A percentile compares a stretch with the other conserved stretches of the same genome.
phyloP scores from a whole-genome alignment of 2,329 filamentous ascomycete genomes.

The Fonsecaea monophora region DNA sequence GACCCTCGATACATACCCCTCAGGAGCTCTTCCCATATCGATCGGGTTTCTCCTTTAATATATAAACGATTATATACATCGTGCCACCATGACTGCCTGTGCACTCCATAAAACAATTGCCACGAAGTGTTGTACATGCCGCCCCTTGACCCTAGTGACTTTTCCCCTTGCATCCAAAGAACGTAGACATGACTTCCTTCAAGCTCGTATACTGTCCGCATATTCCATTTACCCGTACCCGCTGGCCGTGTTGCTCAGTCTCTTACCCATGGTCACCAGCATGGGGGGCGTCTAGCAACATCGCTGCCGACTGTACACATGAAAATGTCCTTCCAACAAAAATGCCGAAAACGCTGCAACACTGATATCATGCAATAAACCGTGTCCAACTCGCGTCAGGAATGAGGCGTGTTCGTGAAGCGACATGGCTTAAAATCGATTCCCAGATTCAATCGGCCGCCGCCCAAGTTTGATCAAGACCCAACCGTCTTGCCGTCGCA shows the following conservation, averaged over 20 bases:
- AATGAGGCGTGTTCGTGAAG: not conserved
- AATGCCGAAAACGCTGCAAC: not conserved
- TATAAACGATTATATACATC: not conserved
- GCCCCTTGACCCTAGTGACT: not conserved
- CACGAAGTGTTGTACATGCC: not conserved
- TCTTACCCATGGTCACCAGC: too few species aligned
- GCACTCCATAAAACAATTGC: not conserved
- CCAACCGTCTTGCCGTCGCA: constrained; percentile 75
- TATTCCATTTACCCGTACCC: not conserved
- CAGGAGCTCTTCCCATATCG: too few species aligned
- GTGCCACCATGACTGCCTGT: not conserved
- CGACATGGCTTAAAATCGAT: not conserved
- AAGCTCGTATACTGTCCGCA: constrained; percentile 1
- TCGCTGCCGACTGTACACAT: not conserved
- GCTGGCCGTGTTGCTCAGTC: not conserved
- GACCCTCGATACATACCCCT: too few species aligned
- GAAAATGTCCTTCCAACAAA: not conserved
- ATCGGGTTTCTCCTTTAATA: not conserved
- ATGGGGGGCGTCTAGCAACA: not conserved
- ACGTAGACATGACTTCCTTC: not conserved
- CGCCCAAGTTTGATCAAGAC: constrained; percentile 15
- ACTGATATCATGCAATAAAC: not conserved
- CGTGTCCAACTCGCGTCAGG: not conserved
- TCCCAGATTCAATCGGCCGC: not conserved
- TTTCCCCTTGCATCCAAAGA: constrained; percentile 2